Percentiles rank a stretch among this genome's conserved stretches.
Evolutionary conservation across 306 rosid species (phyloP).

Genomic region (Carpinus fangiana): DNA sequence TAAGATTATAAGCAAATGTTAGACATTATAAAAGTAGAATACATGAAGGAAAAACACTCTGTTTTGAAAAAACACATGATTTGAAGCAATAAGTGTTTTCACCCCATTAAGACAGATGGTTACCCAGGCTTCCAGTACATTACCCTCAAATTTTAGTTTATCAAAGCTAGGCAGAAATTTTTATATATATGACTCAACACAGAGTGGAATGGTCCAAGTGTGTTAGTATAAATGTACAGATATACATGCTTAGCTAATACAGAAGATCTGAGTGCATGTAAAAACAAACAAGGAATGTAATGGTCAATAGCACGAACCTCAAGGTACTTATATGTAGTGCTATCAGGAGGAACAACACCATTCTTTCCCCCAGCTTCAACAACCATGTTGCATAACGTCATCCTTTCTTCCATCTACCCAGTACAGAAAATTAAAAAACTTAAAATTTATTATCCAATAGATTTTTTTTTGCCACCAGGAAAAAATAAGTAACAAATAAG

Average conservation of each 20-base stretch:
- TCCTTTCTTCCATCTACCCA: slow-evolving; percentile 87
- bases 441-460: background rate
- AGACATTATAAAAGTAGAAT: background rate
- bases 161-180: background rate
- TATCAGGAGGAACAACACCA: slow-evolving; percentile 82
- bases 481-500: background rate
- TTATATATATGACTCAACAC: background rate
- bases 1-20: background rate
- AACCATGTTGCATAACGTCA: slow-evolving; percentile 96
- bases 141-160: background rate
- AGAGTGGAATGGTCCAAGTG: background rate
- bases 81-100: background rate
- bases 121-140: background rate
- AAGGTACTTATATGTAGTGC: slow-evolving; percentile 81
- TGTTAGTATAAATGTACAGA: background rate
- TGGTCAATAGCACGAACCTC: slow-evolving; percentile 57
- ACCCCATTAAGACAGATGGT: background rate
- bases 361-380: slow-evolving; percentile 97
- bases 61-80: background rate
- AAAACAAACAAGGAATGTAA: background rate
- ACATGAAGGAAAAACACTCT: background rate
- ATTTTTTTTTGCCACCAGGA: too few relatives aligned
- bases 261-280: background rate
- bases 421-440: background rate
- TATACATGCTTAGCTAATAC: background rate